Evolutionary conservation across 2,329 filamentous ascomycete species (phyloP).

Genomic region (Pseudocercospora macadamiae): DNA sequence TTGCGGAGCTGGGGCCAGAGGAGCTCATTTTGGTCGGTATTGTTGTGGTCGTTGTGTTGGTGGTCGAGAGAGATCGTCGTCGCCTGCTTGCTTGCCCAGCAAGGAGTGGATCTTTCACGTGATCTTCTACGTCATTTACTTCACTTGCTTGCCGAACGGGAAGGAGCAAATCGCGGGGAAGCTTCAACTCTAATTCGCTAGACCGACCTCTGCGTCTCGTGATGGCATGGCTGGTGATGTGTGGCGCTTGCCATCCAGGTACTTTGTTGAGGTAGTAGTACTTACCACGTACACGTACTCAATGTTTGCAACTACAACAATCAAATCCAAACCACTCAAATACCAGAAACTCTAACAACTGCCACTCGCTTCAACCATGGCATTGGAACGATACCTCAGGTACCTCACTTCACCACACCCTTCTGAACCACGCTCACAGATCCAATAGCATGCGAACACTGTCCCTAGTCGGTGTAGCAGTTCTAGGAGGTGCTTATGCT

Average conservation of each 20-base stretch:
- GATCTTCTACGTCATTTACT: neutral
- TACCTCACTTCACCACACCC: neutral
- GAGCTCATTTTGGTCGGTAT: conserved; percentile 36
- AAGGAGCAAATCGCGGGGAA: conserved; percentile 7
- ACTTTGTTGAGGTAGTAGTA: neutral
- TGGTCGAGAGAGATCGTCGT: neutral
- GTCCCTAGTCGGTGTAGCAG: neutral
- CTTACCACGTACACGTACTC: neutral
- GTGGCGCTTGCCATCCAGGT: neutral
- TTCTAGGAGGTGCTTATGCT: neutral
- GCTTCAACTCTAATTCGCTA: neutral
- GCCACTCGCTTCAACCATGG: neutral
- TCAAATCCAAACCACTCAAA: neutral
- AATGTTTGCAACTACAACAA: neutral
- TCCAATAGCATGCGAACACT: neutral
- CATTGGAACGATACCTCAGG: conserved; percentile 1
- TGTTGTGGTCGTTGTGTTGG: neutral
- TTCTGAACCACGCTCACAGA: neutral
- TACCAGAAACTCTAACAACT: neutral
- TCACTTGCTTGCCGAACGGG: neutral
- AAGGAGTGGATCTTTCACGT: neutral
- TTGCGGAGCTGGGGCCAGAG: conserved; percentile 39
- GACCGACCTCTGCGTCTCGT: neutral
- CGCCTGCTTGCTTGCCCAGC: neutral
- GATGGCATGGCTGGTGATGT: neutral